phyloP scores from a whole-genome alignment of 2,329 filamentous ascomycete genomes.

The Tympanopsis confertula region DNA sequence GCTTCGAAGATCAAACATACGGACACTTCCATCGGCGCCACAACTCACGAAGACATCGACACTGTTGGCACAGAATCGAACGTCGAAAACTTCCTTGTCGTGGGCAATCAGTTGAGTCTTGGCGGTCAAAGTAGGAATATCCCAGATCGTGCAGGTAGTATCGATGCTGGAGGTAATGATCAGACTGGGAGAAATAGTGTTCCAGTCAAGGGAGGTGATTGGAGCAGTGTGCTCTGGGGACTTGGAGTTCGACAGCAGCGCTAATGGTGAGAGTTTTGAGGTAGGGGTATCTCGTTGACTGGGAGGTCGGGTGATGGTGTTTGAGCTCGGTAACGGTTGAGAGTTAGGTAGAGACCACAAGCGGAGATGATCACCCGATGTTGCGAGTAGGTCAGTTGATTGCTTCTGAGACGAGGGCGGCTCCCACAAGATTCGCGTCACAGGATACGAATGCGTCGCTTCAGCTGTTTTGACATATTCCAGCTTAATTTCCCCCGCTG shows the following conservation, averaged over 20 bases:
- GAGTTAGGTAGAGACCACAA: constrained; percentile 83
- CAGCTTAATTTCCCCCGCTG: constrained; percentile 62
- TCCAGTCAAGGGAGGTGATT: constrained; percentile 94
- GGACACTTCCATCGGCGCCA: constrained; percentile 90
- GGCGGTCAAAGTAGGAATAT: constrained; percentile 91
- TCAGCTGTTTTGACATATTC: constrained; percentile 92
- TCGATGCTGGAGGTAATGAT: constrained; percentile 99
- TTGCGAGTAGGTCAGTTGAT: constrained; percentile 86
- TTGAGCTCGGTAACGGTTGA: constrained; percentile 43
- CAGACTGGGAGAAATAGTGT: constrained; percentile 86
- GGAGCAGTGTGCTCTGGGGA: constrained; percentile 96
- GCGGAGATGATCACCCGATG: constrained; percentile 85
- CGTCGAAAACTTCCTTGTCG: constrained; percentile 97
- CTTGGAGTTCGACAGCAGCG: constrained; percentile 91
- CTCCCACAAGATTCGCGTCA: constrained; percentile 91
- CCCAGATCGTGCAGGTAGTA: constrained; percentile 98
- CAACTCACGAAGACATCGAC: constrained; percentile 99
- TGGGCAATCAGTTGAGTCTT: constrained; percentile 98
- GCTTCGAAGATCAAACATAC: constrained; percentile 96
- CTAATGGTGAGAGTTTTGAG: constrained; percentile 81
- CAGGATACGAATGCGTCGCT: constrained; percentile 93
- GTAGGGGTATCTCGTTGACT: constrained; percentile 43
- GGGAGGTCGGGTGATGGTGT: constrained; percentile 47
- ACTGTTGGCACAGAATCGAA: constrained; percentile 93
- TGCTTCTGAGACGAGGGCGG: constrained; percentile 90